phyloP scores from a whole-genome alignment of 2,329 filamentous ascomycete species.

The Huntiella omanensis region DNA sequence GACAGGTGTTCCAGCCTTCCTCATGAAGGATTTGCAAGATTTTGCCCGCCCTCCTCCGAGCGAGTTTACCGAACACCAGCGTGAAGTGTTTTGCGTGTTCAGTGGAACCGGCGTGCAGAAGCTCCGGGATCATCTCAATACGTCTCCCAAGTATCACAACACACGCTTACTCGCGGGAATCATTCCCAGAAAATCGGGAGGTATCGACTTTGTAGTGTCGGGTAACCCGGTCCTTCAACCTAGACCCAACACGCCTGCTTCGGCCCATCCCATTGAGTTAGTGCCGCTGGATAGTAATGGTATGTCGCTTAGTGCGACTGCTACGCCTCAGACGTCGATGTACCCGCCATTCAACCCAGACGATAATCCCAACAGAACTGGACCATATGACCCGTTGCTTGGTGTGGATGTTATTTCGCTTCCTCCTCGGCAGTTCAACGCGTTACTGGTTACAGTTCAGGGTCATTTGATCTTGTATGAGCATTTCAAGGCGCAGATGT shows the following conservation, averaged over 20 bases:
- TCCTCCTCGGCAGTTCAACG: not conserved
- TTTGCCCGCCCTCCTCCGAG: constrained; percentile 73
- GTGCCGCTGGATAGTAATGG: constrained; percentile 1
- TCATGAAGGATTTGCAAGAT: constrained; percentile 62
- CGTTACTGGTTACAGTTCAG: not conserved
- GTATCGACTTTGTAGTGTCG: not conserved
- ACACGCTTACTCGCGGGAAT: constrained; percentile 17
- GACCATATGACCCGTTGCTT: constrained; percentile 1
- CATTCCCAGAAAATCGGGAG: not conserved
- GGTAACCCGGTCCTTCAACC: not conserved
- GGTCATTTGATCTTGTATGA: constrained; percentile 1
- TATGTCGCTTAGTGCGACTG: not conserved
- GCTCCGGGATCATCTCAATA: constrained; percentile 62
- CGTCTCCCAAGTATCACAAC: constrained; percentile 27
- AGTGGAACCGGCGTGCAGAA: constrained; percentile 66
- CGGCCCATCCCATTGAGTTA: not conserved
- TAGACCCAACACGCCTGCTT: not conserved
- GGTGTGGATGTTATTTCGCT: not conserved
- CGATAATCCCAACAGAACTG: not conserved
- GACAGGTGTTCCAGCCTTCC: constrained; percentile 81
- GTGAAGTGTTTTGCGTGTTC: constrained; percentile 94
- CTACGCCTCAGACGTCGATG: not conserved
- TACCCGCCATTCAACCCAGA: not conserved
- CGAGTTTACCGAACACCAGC: constrained; percentile 92
- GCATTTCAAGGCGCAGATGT: constrained; percentile 1